Conservation (phyloP, 164 flowering plant species). For the Annona squamosa region DNA sequence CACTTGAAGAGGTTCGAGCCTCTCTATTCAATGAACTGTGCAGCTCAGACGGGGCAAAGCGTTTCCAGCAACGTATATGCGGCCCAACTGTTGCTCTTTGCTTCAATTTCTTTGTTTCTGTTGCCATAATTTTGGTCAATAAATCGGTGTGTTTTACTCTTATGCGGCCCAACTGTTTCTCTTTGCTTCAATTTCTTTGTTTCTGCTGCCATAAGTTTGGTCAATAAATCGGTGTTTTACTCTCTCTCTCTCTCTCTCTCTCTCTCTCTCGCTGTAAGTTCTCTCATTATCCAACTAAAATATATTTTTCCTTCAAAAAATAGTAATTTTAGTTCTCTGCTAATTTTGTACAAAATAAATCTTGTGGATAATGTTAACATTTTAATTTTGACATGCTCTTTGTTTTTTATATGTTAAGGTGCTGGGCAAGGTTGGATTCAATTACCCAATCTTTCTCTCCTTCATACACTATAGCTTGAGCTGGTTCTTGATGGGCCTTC, state of each 20-base stretch:
- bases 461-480: slow-evolving; percentile 78
- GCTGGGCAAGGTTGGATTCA: slow-evolving; percentile 73
- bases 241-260: not conserved
- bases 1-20: slow-evolving; percentile 72
- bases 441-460: slow-evolving; percentile 78
- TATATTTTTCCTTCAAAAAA: no score
- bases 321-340: no score
- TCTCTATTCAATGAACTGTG: slow-evolving; percentile 67
- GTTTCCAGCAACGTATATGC: slow-evolving; percentile 67
- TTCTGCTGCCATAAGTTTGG: slow-evolving; percentile 79
- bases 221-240: slow-evolving; percentile 71
- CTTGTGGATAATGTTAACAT: no score
- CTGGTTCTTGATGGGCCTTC: slow-evolving; percentile 79
- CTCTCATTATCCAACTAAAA: no score
- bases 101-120: slow-evolving; percentile 83
- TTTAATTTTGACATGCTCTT: no score
- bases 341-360: no score
- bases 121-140: slow-evolving; percentile 83
- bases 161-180: slow-evolving; percentile 72
- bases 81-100: slow-evolving; percentile 77
- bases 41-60: slow-evolving; percentile 64
- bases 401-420: slow-evolving; percentile 42
- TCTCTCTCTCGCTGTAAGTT: no score
- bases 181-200: slow-evolving; percentile 85
- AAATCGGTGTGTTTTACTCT: slow-evolving; percentile 57